Conservation (phyloP, 805 yeast species). For the Starmerella vaccinii region DNA sequence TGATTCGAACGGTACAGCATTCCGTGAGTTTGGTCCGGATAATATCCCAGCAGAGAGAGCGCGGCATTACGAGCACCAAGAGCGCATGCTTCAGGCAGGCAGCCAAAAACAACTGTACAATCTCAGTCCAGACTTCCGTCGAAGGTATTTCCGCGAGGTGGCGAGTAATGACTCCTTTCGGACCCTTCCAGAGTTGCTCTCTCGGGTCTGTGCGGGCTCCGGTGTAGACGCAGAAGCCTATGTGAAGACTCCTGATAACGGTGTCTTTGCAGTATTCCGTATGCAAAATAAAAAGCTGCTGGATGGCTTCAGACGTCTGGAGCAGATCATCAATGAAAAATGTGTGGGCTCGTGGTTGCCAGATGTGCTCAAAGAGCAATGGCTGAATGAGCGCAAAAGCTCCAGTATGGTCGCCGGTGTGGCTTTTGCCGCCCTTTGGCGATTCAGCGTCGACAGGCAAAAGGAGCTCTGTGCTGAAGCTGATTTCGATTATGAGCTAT, state of each 20-base stretch:
- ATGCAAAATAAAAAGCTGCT: conserved; percentile 17
- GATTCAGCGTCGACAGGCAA: conserved; percentile 11
- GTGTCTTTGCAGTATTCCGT: conserved; percentile 19
- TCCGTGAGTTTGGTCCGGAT: conserved; percentile 13
- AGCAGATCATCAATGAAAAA: conserved; percentile 11
- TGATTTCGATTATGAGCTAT: conserved; percentile 13
- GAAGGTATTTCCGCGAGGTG: conserved; percentile 8
- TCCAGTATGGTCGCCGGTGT: conserved; percentile 16
- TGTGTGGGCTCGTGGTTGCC: conserved; percentile 20
- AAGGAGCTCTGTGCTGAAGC: conserved; percentile 15
- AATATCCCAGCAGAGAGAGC: not conserved
- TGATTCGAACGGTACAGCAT: conserved; percentile 16
- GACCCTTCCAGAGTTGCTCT: conserved; percentile 17
- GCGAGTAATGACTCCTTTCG: conserved; percentile 12
- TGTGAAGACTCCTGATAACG: conserved; percentile 19
- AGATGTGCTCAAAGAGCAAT: conserved; percentile 7
- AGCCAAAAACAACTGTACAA: not conserved
- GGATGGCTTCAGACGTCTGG: conserved; percentile 12
- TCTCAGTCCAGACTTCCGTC: conserved; percentile 10
- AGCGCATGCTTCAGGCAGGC: conserved; percentile 2
- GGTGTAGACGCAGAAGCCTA: conserved; percentile 22
- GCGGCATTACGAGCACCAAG: not conserved
- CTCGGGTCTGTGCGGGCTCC: conserved; percentile 13
- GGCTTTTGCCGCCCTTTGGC: conserved; percentile 16
- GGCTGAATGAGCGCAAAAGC: conserved; percentile 8